phyloP scores from a whole-genome alignment of 306 rosid genomes.

The Oemleria cerasiformis region DNA sequence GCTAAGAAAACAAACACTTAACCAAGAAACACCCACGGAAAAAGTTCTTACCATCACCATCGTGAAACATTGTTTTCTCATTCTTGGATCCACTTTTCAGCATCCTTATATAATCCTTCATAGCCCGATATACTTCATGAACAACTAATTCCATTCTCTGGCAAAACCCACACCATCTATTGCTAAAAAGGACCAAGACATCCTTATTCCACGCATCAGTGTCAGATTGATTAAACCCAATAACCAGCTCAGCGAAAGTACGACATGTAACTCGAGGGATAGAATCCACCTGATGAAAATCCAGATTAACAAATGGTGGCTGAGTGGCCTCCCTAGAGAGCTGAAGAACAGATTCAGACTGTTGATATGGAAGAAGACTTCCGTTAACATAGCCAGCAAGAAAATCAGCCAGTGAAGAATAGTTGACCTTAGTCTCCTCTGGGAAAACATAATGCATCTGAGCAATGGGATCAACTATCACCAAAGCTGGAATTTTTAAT shows the following conservation, averaged over 20 bases:
- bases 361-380: slow-evolving; percentile 67
- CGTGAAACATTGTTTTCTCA: slow-evolving; percentile 32
- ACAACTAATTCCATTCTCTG: slow-evolving; percentile 86
- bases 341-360: slow-evolving; percentile 45
- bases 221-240: slow-evolving; percentile 64
- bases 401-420: slow-evolving; percentile 55
- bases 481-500: slow-evolving; percentile 58
- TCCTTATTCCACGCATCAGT: slow-evolving; percentile 62
- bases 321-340: slow-evolving; percentile 50
- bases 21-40: slow-evolving; percentile 12
- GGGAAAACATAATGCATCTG: slow-evolving; percentile 75
- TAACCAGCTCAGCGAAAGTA: slow-evolving; percentile 62
- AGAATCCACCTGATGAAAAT: slow-evolving; percentile 84
- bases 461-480: slow-evolving; percentile 70
- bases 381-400: slow-evolving; percentile 59
- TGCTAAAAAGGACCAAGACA: slow-evolving; percentile 86
- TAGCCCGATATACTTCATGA: slow-evolving; percentile 71
- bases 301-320: slow-evolving; percentile 90
- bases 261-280: slow-evolving; percentile 66
- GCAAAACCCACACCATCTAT: slow-evolving; percentile 93
- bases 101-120: slow-evolving; percentile 48
- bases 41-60: slow-evolving; percentile 53
- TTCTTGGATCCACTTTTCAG: slow-evolving; percentile 45
- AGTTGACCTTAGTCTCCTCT: slow-evolving; percentile 43
- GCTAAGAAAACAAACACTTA: background rate